Evolutionary conservation across 73 alveolate genomes (phyloP).

Genomic region (Symbiodinium pilosum): DNA sequence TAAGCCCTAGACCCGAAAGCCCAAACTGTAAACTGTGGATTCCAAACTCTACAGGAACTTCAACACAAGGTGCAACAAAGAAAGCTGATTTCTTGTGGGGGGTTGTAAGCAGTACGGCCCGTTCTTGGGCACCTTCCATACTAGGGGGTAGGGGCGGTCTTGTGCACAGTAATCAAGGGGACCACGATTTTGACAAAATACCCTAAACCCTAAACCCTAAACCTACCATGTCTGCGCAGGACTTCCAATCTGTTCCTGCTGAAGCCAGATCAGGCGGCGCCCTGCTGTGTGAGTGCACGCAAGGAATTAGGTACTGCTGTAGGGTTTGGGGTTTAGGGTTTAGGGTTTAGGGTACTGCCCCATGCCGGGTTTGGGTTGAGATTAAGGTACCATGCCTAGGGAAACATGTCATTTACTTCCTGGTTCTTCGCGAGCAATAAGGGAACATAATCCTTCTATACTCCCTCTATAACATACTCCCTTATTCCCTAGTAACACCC

Average conservation of each 20-base stretch:
- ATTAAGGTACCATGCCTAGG: background rate
- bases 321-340: background rate
- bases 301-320: background rate
- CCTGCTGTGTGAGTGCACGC: background rate
- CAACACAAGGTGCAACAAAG: too few relatives aligned
- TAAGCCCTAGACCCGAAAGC: background rate
- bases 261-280: conserved; percentile 38
- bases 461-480: background rate
- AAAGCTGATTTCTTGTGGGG: too few relatives aligned
- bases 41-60: background rate
- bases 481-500: background rate
- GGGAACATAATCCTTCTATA: background rate
- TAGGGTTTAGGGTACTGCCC: background rate
- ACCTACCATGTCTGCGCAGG: background rate
- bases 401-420: background rate
- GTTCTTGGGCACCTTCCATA: too few relatives aligned
- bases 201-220: background rate
- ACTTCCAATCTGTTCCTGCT: conserved; percentile 34
- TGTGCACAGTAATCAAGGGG: too few relatives aligned
- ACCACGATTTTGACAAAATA: too few relatives aligned
- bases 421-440: too few relatives aligned
- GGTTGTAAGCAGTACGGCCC: too few relatives aligned
- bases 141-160: too few relatives aligned
- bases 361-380: background rate
- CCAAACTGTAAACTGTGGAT: background rate